Evolutionary conservation across 306 rosid species (phyloP), one percentile per base, ranked within the genome.

Genomic region (Mucuna pruriens): DNA sequence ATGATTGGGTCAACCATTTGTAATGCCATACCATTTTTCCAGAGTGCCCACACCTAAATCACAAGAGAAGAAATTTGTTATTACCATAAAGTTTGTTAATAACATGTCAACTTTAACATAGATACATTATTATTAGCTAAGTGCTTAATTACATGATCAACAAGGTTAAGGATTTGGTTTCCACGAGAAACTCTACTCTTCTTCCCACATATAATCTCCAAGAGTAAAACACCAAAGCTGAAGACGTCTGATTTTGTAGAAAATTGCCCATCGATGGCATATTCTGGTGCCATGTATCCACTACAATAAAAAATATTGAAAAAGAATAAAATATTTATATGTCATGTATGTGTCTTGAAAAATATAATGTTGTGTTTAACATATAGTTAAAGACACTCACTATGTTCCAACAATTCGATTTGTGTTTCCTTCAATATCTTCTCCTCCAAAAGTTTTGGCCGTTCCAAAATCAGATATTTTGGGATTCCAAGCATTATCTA

Each of bases 401-500:
- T 72, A 84, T 15, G 90, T 90, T n/a, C 91, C 88, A 26, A 87
- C 86, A 5, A 90, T 73, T 86, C 79, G 79, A 10, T 70, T 82
- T 71, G 93, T 90, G 17, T 84, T 87, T 55, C 87, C 93, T 79
- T 89, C 82, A 2, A 45, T 71, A 2, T 89, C 71, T 11, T 89
- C 92, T 11, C 82, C 88, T 8, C 80, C 71, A 52, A 85, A 80
- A 42, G 38, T 64, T 85, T 60, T 87, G 16, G 89, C 90, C 42
- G 80, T 29, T 9, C 92, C 90, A 62, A 89, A 89, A 71, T 89
- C 89, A 34, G 90, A 89, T 7, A 89, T 89, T 75, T 89, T 87
- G 0, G 92, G 89, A 63, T 74, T 78, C 82, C 83, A 67, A 15
- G 71, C 78, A 3, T 73, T 19, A 57, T 86, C 90, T 48, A 89